Evolutionary conservation across 2,329 filamentous ascomycete genomes (phyloP).

Genomic region (Raffaelea deltoideospora): DNA sequence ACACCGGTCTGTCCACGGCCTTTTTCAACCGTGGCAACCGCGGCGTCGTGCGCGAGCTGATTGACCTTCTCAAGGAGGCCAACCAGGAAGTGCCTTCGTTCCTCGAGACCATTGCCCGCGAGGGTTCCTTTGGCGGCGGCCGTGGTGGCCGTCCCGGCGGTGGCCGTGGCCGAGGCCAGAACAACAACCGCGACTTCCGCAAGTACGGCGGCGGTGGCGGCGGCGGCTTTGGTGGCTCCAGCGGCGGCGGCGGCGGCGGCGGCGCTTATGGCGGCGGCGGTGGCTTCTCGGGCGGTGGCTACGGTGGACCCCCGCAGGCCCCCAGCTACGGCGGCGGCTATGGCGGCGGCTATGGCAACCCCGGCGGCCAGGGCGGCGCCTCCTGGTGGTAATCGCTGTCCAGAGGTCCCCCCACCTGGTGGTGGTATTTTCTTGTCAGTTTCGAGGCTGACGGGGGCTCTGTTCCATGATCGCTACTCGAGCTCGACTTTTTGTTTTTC

Average conservation of each 20-base stretch:
- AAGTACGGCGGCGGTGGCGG: constrained; percentile 51
- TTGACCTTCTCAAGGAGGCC: constrained; percentile 97
- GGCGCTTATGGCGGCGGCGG: constrained; percentile 22
- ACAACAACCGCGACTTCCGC: constrained; percentile 77
- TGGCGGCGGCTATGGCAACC: constrained; percentile 42
- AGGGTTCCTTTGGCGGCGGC: constrained; percentile 63
- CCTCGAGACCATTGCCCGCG: constrained; percentile 93
- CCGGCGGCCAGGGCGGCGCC: constrained; percentile 45
- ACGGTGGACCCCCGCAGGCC: constrained; percentile 22
- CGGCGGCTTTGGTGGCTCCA: constrained; percentile 37
- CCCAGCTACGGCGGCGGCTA: constrained; percentile 28
- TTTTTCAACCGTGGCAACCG: constrained; percentile 99
- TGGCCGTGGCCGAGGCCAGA: constrained; percentile 56
- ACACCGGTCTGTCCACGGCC: constrained; percentile 93
- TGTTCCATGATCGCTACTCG: too few relatives aligned
- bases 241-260: constrained; percentile 31
- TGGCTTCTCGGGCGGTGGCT: constrained; percentile 29
- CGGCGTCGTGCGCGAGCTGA: constrained; percentile 87
- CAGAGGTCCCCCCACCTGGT: background rate
- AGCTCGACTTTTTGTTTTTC: constrained; percentile 3
- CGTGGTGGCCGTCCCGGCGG: constrained; percentile 47
- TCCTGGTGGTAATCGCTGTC: constrained; percentile 46
- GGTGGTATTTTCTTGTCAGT: background rate
- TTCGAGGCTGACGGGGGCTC: constrained; percentile 1
- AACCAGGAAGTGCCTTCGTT: constrained; percentile 93